Base-by-base conservation (phyloP, 1,139 yeast genomes). In the Pichiaceae sp. region DNA sequence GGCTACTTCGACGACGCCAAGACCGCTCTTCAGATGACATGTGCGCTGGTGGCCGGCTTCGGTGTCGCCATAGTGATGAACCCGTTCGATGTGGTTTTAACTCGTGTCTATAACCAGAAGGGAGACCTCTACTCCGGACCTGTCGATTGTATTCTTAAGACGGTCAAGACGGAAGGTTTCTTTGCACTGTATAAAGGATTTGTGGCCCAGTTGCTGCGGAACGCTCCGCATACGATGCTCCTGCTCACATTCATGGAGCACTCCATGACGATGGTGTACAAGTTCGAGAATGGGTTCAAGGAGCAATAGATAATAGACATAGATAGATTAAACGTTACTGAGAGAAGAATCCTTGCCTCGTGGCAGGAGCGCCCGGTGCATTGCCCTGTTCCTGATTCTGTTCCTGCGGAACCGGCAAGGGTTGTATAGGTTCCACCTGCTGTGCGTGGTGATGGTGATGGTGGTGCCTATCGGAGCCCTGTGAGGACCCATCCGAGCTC, bases 1-100 rank as follows among this genome's bases (percentile, higher is more conserved):
- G 63, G 75, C 35, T 53, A 78, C 14, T 63, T 72, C 38, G 64
- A 68, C 7, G 79, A 81, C 39, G 83, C 94, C 3, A 72, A 93
- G 4, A 15, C n/a, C n/a, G 64, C 70, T 2, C 66, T 83, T 45
- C 96, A 87, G 58, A 69, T 91, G 46, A 49, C 72, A 12, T 76
- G 96, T 1, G 78, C 93, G 27, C 75, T 93, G 1, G 65, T 72
- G 46, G 81, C 96, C 6, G 98, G 98, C 32, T 61, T 87, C 35
- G 96, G 95, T 46, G 97, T 91, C 23, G 91, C 94, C 38, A 68
- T 89, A 26, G 96, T 85, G 29, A 89, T 93, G 96, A 89, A 87
- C 57, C 97, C 97, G 15, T 86, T 95, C 78, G 98, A 91, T 59
- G 97, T 91, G 38, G 74, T 91, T 38, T 68, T 91, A 62, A 91